Evolutionary conservation across 139 green algal genomes (phyloP), one percentile per base, ranked within the genome.

Genomic region (Auxenochlorella pyrenoidosa): DNA sequence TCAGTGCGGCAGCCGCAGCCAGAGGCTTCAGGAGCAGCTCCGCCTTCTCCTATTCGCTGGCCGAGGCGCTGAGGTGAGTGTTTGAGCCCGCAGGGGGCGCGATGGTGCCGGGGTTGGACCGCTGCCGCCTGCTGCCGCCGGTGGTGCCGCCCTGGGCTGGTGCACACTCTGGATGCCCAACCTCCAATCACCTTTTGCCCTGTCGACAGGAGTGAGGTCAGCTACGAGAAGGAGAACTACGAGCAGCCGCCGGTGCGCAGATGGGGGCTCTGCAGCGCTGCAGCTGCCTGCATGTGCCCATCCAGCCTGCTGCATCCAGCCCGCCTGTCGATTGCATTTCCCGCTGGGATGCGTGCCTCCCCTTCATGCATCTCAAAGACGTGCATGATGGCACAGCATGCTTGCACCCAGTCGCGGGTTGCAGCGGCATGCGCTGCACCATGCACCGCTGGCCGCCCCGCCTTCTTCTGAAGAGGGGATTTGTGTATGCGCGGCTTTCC

Each of bases 201-300:
- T 41, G 0, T 34, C 24, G 5, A 3, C 80, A 85, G 80, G 13
- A 90, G 93, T 34, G 95, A 97, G 88, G 81, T 95, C 3, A 90
- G 94, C 54, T 93, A 94, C 58, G 95, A 97, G 81, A 87, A 91
- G 54, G 88, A 93, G 36, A 90, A 88, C 26, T 97, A 97, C 73
- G 86, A 88, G 38, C 88, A 83, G 47, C 87, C 89, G 5, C 93
- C 95, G 75, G 73, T 88, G 65, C 47, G 66, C 4, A 40, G 12
- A n/a, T 5, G 47, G 32, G 30, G 22, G 24, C 60, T 70, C 15
- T 70, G 60, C 26, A n/a, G 24, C 18, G 68, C 68, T 43, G 68
- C 28, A 16, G 68, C 32, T 19, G 68, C 19, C 28, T 40, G 28
- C 68, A 4, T 75, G n/a, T 16, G 30, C n/a, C 5, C 22, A 75